Evolutionary conservation across 805 yeast species (phyloP), one percentile per base, ranked within the genome.

Genomic region (Candida sphagnicola): DNA sequence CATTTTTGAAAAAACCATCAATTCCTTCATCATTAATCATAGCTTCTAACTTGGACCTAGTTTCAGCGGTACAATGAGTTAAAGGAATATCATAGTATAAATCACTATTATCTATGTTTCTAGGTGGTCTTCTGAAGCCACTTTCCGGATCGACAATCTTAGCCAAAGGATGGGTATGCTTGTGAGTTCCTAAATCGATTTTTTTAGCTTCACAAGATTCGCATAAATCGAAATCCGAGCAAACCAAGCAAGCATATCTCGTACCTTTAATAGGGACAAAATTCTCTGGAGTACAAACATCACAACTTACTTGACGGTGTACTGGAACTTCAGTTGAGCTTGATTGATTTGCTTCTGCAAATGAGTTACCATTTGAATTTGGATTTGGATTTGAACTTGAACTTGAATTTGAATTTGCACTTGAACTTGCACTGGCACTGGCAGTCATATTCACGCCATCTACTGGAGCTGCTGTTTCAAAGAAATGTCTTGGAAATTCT

Each of bases 201-300:
- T 37, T 50, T 8, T 43, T 44, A 4, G 35, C 33, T 37, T 61
- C 64, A 46, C 69, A 63, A 15, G 46, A 31, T 34, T 66, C 65
- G 49, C 84, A 78, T 37, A 78, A 53, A 49, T 78, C 83, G 50
- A 62, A 75, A 50, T 78, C 75, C 3, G 52, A 51, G 48, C 84
- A 78, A 21, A 75, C 70, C 18, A 69, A 45, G 53, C 84, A 78
- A 31, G 68, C 65, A 48, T 65, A 78, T 35, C 84, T 63, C 5
- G 54, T 44, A 5, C 83, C 83, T 16, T 37, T 43, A 31, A 74
- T 58, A 3, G 77, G 74, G 13, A 39, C 47, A 44, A 57, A 56
- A 3, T 42, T 44, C 18, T 45, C 38, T 1, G 65, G 67, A 41
- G 46, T 37, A 37, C 73, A 68, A n/a, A 46, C 38, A 41, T 67